phyloP scores from a whole-genome alignment of 352 stramenopile genomes.

The Blastocystis sp. region DNA sequence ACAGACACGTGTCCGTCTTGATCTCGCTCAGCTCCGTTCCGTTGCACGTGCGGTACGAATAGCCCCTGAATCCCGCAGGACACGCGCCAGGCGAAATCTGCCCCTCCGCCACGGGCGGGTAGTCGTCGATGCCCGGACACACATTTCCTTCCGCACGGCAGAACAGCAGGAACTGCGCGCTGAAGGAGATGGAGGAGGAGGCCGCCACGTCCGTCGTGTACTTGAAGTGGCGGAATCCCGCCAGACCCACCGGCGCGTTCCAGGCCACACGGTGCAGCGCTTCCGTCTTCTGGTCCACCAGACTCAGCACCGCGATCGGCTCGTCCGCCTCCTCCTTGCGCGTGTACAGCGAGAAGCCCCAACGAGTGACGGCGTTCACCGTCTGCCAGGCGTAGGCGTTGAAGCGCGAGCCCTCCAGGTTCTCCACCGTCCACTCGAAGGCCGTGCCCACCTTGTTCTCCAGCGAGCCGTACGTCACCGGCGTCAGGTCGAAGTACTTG shows the following conservation, averaged over 20 bases:
- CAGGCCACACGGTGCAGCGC: background rate
- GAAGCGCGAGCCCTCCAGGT: conserved; percentile 39
- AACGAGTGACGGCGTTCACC: background rate
- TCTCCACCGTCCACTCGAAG: conserved; percentile 53
- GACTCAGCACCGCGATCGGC: background rate
- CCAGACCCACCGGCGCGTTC: background rate
- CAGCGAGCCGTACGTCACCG: conserved; percentile 20
- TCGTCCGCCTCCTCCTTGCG: conserved; percentile 24
- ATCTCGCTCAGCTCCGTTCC: background rate
- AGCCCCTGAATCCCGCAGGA: background rate
- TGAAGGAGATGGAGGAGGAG: background rate
- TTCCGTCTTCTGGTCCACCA: background rate
- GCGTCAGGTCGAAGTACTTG: conserved; percentile 27
- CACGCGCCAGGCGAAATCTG: background rate
- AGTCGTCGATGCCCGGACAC: background rate
- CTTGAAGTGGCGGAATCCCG: background rate
- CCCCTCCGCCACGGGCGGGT: conserved; percentile 22
- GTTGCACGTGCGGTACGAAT: conserved; percentile 11
- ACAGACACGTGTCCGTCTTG: conserved; percentile 35
- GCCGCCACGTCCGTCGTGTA: background rate
- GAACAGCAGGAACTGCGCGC: background rate
- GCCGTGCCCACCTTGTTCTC: background rate
- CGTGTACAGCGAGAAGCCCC: conserved; percentile 30
- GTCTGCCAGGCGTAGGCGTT: conserved; percentile 31
- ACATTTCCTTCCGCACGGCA: background rate